Conservation (phyloP, 441 rosid genomes). For the Croton setiger region DNA sequence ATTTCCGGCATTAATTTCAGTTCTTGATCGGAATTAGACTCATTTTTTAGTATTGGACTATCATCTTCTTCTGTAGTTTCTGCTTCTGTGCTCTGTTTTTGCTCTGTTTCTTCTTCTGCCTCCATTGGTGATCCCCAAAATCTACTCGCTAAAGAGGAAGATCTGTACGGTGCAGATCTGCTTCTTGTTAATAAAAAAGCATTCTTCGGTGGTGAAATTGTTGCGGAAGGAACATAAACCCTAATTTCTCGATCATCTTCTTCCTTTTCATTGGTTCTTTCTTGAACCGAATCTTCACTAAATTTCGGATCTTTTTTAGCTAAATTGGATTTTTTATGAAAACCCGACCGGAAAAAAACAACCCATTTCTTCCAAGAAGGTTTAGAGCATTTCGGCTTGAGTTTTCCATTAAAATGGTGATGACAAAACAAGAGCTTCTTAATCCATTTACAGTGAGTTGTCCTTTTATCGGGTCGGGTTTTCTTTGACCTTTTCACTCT, state of each 20-base stretch:
- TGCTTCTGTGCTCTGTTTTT: slow-evolving; percentile 24
- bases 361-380: not conserved
- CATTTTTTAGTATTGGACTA: slow-evolving; percentile 26
- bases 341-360: not conserved
- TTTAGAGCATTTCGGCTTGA: not conserved
- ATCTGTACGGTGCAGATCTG: slow-evolving; percentile 84
- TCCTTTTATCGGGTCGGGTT: slow-evolving; percentile 25
- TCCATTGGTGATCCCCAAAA: slow-evolving; percentile 71
- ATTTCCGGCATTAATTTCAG: slow-evolving; percentile 28
- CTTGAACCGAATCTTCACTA: slow-evolving; percentile 8
- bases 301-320: not conserved
- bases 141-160: slow-evolving; percentile 67
- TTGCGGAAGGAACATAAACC: slow-evolving; percentile 28
- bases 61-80: slow-evolving; percentile 27
- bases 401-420: not conserved
- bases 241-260: slow-evolving; percentile 12
- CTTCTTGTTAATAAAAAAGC: slow-evolving; percentile 66
- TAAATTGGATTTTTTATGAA: not conserved
- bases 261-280: slow-evolving; percentile 21
- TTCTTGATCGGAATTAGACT: slow-evolving; percentile 26
- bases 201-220: slow-evolving; percentile 65
- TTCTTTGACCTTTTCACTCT: not conserved
- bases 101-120: slow-evolving; percentile 32
- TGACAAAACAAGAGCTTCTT: not conserved
- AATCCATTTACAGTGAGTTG: not conserved